phyloP scores from a whole-genome alignment of 2,329 filamentous ascomycete genomes.

The Mariannaea elegans region DNA sequence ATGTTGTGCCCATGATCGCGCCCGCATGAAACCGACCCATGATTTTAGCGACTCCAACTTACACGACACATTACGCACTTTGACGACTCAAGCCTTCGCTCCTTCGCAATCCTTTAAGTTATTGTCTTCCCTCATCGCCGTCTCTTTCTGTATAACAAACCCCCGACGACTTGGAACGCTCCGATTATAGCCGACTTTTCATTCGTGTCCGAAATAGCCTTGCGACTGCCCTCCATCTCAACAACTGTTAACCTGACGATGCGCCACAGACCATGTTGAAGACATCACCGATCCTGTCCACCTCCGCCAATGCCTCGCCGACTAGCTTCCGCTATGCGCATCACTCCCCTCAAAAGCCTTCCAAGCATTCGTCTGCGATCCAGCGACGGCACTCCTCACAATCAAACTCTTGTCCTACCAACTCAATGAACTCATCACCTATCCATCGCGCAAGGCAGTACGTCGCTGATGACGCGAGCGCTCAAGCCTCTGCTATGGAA shows the following conservation, averaged over 20 bases:
- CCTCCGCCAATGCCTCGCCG: slow-evolving; percentile 63
- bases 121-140: background rate
- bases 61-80: slow-evolving; percentile 18
- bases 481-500: slow-evolving; percentile 32
- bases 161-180: slow-evolving; percentile 17
- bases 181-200: slow-evolving; percentile 23
- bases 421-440: slow-evolving; percentile 41
- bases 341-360: slow-evolving; percentile 37
- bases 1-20: slow-evolving; percentile 34
- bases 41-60: slow-evolving; percentile 31
- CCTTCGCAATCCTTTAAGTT: slow-evolving; percentile 13
- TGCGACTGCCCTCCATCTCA: slow-evolving; percentile 14
- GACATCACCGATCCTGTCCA: slow-evolving; percentile 62
- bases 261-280: slow-evolving; percentile 66
- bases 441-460: slow-evolving; percentile 36
- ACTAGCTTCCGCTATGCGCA: slow-evolving; percentile 52
- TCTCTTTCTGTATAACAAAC: slow-evolving; percentile 12
- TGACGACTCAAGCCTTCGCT: slow-evolving; percentile 8
- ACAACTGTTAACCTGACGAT: slow-evolving; percentile 48
- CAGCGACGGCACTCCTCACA: slow-evolving; percentile 39
- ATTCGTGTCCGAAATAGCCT: slow-evolving; percentile 16
- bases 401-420: slow-evolving; percentile 31
- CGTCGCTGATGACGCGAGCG: slow-evolving; percentile 34
- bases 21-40: slow-evolving; percentile 34
- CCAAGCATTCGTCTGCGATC: slow-evolving; percentile 38